Percentiles rank a stretch among this genome's conserved stretches.
These are phyloP conservation scores for Fusarium sp. DNA, from an alignment of 2,329 filamentous ascomycete genomes.

Conservation along the genomic window DNA sequence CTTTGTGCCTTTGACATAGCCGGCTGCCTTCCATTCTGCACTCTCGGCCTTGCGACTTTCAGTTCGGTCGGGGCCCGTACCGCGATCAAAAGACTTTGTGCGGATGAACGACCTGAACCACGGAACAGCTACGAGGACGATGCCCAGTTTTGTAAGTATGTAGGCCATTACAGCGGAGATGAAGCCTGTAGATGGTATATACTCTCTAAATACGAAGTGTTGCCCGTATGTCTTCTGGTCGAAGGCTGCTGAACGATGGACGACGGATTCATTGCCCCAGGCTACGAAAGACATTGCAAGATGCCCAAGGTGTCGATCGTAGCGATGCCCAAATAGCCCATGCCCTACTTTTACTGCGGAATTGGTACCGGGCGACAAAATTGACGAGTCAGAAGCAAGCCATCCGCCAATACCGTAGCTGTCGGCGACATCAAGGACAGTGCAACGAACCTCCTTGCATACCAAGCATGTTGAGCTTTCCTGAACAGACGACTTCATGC, in stretches of 20 bases:
- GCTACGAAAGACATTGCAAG: conserved; percentile 3
- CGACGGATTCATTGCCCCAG: conserved; percentile 6
- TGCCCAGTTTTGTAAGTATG: neutral
- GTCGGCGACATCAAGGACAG: conserved; percentile 6
- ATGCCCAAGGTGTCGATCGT: conserved; percentile 1
- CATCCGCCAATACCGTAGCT: neutral
- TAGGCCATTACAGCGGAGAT: neutral
- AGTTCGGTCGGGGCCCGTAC: neutral
- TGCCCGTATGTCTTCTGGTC: neutral
- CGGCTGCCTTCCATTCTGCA: neutral
- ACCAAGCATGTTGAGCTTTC: conserved; percentile 1
- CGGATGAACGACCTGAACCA: conserved; percentile 5
- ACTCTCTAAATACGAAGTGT: neutral
- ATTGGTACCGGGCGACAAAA: neutral
- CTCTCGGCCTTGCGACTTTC: neutral
- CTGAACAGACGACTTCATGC: neutral
- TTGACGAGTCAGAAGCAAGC: neutral
- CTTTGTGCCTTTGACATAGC: neutral
- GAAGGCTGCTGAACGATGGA: conserved; percentile 1
- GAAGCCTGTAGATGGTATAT: neutral
- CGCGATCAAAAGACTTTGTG: neutral
- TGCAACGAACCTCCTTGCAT: conserved; percentile 9
- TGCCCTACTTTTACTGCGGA: neutral
- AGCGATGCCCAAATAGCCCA: neutral
- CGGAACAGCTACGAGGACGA: neutral